Base-by-base conservation (phyloP, 2,329 filamentous ascomycete species). In the Ambrosiella cleistominuta region DNA sequence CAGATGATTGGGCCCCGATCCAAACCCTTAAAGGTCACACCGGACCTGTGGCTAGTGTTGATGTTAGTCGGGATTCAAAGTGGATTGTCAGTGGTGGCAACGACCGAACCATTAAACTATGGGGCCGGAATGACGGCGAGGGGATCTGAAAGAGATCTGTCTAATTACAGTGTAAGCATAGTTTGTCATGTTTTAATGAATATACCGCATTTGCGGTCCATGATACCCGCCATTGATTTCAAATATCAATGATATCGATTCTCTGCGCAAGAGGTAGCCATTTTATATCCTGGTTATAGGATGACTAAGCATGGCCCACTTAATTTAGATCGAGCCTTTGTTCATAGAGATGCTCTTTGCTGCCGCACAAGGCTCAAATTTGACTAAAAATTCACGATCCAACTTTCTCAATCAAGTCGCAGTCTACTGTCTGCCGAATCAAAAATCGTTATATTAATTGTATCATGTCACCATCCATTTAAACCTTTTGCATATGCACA, bases 81-180 rank as follows among this genome's bases (percentile, higher is more conserved):
- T 98, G 89, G 88, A 95, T 98, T 69, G 86, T 91, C 27, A 96
- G 89, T 68, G 89, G 88, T 63, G 90, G 93, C 2, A 88, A 95
- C 67, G 93, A 98, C 70, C 80, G 90, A 57, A 97, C 91, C 1
- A 87, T 97, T 55, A 98, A 98, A 74, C 75, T 98, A 1, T 98
- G 93, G 93, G 88, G 88, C 3, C 80, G 89, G 63, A 91, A 95
- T 63, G 86, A 88, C 66, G 78, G 78, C 59, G 75, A 83, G 63
- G 71, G 71, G 27, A 63, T 79, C 38, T 80, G 63, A 66, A 53
- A 6, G 6, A n/a, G n/a, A 51, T n/a, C 35, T 1, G 5, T 36
- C 36, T 8, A 39, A 15, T 42, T 12, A 35, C 27, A 51, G 47
- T 51, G 47, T 51, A 51, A 51, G 47, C 47, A 51, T 51, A 51